Base-by-base conservation (phyloP, 371 early-diverging fungal species). In the Mortierella sp. region DNA sequence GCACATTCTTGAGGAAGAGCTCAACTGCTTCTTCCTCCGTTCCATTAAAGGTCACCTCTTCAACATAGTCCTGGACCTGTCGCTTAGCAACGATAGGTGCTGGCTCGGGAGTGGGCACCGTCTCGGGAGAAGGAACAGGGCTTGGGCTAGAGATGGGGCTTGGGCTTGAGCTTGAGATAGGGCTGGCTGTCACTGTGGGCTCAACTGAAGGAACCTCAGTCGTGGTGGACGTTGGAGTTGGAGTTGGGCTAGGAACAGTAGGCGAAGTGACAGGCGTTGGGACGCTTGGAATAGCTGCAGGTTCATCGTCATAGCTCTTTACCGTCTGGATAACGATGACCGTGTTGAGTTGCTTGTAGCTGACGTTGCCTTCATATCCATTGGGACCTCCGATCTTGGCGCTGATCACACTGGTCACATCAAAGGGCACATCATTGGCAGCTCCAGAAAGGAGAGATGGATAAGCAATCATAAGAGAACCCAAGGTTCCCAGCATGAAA, bases 391-490 rank as follows among this genome's bases (percentile, higher is more conserved):
- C 58, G 50, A 59, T 37, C 53, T 64, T 57, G 69, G 64, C 65
- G 46, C 30, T 69, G 63, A 68, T 68, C 60, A 80, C 64, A 26
- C 60, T 58, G 52, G 55, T 47, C 56, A 70, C 65, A 45, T 57
- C 55, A 7, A 72, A 68, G 21, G 73, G 67, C 53, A 66, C 59
- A 23, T 30, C 64, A 51, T 58, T 58, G 44, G 57, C 37, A 11
- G n/a, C 19, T 16, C 66, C 66, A 6, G 37, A 15, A 21, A 57
- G 45, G 15, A 66, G 16, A 15, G 43, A 25, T 14, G 58, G 58
- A 37, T 66, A 58, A 18, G 58, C 57, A 29, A 44, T 15, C 48
- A 58, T 51, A 45, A 66, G 50, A 29, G 48, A 47, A 9, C 28
- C 37, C 6, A 66, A 16, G 51, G 58, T 51, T 4, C 51, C 15